A percentile compares a stretch with the other conserved stretches of the same genome.
phyloP scores from a whole-genome alignment of 257 asterid species.

The Solanum gracilifrons region DNA sequence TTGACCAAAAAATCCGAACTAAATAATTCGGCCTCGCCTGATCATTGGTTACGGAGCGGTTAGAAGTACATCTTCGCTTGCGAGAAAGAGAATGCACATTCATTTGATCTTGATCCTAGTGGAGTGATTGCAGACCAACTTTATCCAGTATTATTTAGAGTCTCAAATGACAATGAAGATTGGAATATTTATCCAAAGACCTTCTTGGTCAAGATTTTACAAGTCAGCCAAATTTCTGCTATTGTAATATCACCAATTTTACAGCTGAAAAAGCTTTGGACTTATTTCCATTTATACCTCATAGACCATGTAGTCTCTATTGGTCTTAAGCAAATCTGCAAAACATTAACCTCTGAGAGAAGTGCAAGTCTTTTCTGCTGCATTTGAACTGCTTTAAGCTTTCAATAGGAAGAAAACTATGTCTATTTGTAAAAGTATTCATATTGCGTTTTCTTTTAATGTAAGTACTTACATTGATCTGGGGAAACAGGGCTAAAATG shows the following conservation, averaged over 20 bases:
- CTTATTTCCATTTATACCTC: neutral
- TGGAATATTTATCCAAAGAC: neutral
- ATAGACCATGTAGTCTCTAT: neutral
- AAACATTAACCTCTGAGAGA: neutral
- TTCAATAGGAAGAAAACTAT: neutral
- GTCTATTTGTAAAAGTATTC: neutral
- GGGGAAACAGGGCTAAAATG: neutral
- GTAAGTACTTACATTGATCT: neutral
- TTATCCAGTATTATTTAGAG: neutral
- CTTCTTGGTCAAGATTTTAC: neutral
- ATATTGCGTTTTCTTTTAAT: neutral
- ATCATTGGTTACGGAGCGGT: neutral
- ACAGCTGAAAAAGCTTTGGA: neutral
- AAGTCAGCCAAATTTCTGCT: neutral
- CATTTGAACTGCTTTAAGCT: neutral
- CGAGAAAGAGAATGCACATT: neutral
- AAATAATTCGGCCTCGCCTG: neutral
- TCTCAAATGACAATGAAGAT: neutral
- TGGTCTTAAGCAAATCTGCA: neutral
- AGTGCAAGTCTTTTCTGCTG: neutral
- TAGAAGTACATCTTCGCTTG: neutral
- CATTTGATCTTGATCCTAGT: neutral
- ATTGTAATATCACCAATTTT: neutral
- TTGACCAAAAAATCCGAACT: neutral
- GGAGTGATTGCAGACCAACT: neutral